These are phyloP conservation scores for Fusarium pseudoanthophilum DNA, from an alignment of 2,329 filamentous ascomycete species.

Conservation along the genomic window DNA sequence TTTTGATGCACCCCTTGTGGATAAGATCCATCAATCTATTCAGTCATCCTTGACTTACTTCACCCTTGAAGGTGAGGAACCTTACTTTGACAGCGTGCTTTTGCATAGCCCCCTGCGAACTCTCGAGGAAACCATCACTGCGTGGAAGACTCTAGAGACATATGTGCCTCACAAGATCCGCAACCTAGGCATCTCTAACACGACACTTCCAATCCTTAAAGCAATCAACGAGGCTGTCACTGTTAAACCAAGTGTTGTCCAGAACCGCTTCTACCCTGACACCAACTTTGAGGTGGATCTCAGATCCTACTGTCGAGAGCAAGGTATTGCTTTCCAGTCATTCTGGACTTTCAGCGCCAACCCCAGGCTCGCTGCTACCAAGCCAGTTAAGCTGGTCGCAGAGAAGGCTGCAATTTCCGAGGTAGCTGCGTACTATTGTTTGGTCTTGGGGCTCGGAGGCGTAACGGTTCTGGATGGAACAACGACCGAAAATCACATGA, in stretches of 20 bases:
- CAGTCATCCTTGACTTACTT: constrained; percentile 74
- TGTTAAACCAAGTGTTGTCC: constrained; percentile 68
- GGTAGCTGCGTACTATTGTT: constrained; percentile 58
- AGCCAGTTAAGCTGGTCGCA: constrained; percentile 63
- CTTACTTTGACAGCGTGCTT: constrained; percentile 78
- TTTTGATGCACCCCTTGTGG: constrained; percentile 63
- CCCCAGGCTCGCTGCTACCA: constrained; percentile 49
- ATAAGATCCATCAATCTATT: constrained; percentile 75
- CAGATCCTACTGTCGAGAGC: constrained; percentile 60
- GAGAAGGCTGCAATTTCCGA: constrained; percentile 49
- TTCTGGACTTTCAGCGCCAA: constrained; percentile 67
- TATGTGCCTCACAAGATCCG: constrained; percentile 74
- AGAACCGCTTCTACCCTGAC: constrained; percentile 76
- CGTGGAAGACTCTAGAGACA: constrained; percentile 72
- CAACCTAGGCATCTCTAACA: constrained; percentile 80
- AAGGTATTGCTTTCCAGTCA: constrained; percentile 60
- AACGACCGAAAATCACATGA: constrained; percentile 59
- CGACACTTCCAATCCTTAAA: constrained; percentile 66
- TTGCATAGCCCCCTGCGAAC: constrained; percentile 69
- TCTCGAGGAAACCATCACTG: constrained; percentile 64
- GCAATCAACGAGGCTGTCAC: constrained; percentile 59
- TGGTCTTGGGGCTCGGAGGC: constrained; percentile 59
- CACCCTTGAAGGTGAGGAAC: constrained; percentile 50
- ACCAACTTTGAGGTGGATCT: constrained; percentile 70
- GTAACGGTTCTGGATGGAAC: constrained; percentile 60